Evolutionary conservation across 192 early-diverging fungal genomes (phyloP), one percentile per base, ranked within the genome.

Genomic region (Coemansia sp.): DNA sequence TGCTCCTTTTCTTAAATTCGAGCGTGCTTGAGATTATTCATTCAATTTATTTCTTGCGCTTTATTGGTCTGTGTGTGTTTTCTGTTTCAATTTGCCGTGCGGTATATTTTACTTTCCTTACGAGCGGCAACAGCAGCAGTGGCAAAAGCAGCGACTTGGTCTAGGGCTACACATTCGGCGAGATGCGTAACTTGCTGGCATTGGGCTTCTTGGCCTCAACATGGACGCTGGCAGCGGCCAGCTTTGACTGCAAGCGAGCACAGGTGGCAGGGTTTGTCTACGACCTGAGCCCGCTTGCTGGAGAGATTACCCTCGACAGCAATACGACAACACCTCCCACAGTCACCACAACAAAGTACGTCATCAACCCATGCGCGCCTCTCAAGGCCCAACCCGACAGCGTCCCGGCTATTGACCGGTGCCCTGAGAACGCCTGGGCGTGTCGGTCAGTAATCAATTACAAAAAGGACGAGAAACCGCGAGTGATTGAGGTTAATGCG

Each of bases 281-380:
- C 59, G 68, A 77, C 59, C 56, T 77, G 36, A 62, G 67, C 13
- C 27, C 68, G 4, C 58, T 77, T 5, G 51, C 55, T 11, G 34
- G 34, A 14, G 62, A 77, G 9, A 41, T 68, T 30, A 26, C 31
- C 3, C 53, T 80, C 15, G 60, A 56, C 27, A 50, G 30, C 51
- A 75, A 74, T 32, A 25, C 53, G 8, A 61, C 60, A 25, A 80
- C 78, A 17, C 68, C 71, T 18, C 78, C 78, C 1, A 75, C 78
- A 9, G 21, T 60, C 4, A 71, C 78, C 1, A 53, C 43, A 14
- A 70, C 63, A 1, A 43, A 38, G 11, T 75, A 75, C 51, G 31
- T 42, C 19, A 52, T 80, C 53, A 80, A 80, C 54, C 68, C 67
- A 15, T 80, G 78, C 34, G 63, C 53, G 1, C 56, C 68, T 2